Evolutionary conservation across 176 grass and related monocot genomes (phyloP).

Genomic region (Juncus effusus): DNA sequence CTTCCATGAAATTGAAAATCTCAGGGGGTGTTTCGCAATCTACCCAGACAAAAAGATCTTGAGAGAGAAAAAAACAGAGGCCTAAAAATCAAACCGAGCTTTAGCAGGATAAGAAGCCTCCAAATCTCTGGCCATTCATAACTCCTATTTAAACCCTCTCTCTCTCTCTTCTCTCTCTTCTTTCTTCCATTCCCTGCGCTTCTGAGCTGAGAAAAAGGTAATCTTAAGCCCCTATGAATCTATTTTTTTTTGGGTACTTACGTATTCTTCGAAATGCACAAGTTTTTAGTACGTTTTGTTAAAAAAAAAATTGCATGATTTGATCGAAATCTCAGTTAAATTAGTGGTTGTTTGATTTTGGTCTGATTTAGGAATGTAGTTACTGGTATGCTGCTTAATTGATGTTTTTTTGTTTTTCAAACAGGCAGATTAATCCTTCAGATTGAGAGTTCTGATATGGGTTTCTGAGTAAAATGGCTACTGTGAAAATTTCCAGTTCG

Average conservation of each 20-base stretch:
- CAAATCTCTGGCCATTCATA: not conserved
- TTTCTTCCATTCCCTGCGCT: not conserved
- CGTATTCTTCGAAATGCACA: not conserved
- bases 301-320: not conserved
- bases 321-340: not conserved
- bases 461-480: conserved; percentile 32
- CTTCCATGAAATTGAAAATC: no score
- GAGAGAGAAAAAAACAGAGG: conserved; percentile 13
- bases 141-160: not conserved
- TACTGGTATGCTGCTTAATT: no score
- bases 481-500: conserved; percentile 25
- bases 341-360: no score
- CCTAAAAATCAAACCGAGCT: conserved; percentile 1
- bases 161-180: not conserved
- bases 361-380: no score
- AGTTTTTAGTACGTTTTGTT: no score
- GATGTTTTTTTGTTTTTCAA: no score
- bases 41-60: no score
- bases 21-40: no score
- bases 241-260: not conserved
- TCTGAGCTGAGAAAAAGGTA: not conserved
- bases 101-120: not conserved
- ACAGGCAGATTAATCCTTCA: not conserved
- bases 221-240: not conserved
- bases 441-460: not conserved